A percentile compares a stretch with the other conserved stretches of the same genome.
Evolutionary conservation across 345 rosid genomes (phyloP).

Genomic region (Citrus mangshanensis): DNA sequence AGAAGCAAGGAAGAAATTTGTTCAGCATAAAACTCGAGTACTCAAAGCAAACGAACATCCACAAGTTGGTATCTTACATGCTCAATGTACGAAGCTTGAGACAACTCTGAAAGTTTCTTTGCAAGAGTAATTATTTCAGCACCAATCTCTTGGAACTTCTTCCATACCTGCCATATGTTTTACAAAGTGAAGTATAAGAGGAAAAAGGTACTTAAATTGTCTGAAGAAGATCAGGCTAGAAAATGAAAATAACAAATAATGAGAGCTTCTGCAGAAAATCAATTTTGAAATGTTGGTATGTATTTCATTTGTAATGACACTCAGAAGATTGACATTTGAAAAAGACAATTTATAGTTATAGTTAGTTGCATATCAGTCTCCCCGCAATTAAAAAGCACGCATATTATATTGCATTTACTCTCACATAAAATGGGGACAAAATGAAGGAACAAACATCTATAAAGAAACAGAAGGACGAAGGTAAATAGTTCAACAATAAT

Average conservation of each 20-base stretch:
- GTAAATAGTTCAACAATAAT: neutral
- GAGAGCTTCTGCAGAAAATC: neutral
- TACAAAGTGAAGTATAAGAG: constrained; percentile 2
- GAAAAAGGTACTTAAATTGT: neutral
- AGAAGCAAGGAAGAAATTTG: neutral
- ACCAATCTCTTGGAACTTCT: constrained; percentile 61
- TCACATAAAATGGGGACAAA: neutral
- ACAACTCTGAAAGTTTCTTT: constrained; percentile 57
- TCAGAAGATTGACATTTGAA: neutral
- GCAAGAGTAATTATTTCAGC: constrained; percentile 66
- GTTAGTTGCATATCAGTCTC: neutral
- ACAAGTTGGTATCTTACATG: constrained; percentile 44
- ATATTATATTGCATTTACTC: neutral
- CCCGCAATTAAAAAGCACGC: neutral
- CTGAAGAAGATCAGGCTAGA: constrained; percentile 1
- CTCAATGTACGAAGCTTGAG: constrained; percentile 44
- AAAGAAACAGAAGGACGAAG: neutral
- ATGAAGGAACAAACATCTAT: neutral
- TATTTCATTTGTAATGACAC: neutral
- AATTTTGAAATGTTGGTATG: neutral
- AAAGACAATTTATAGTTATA: neutral
- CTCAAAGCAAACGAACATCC: neutral
- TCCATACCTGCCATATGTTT: constrained; percentile 55
- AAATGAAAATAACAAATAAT: neutral
- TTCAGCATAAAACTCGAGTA: neutral